These are phyloP conservation scores for Pulveroboletus ravenelii DNA, from an alignment of 768 basidiomycete species.

Conservation along the genomic window DNA sequence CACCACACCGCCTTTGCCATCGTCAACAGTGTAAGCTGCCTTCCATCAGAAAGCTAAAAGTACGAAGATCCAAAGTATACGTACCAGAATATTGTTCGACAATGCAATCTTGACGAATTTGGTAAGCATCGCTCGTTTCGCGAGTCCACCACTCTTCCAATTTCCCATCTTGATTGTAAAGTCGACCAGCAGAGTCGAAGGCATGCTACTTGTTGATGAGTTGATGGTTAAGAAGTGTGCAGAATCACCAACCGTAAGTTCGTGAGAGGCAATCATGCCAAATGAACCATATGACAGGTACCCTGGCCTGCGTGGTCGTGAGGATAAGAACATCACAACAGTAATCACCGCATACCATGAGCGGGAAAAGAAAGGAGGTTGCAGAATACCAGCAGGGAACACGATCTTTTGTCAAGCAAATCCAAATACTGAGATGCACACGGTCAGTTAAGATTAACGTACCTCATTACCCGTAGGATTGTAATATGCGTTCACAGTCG, in stretches of 20 bases:
- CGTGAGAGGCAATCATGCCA: slow-evolving; percentile 88
- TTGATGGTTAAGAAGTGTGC: neutral
- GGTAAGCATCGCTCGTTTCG: slow-evolving; percentile 76
- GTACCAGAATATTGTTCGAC: slow-evolving; percentile 85
- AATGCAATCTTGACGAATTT: slow-evolving; percentile 80
- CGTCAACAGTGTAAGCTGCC: slow-evolving; percentile 74
- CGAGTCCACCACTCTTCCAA: slow-evolving; percentile 94
- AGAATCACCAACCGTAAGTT: slow-evolving; percentile 62
- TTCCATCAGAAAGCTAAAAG: neutral
- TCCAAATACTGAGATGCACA: neutral
- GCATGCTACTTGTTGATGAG: slow-evolving; percentile 54
- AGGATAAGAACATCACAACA: neutral
- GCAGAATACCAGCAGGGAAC: slow-evolving; percentile 94
- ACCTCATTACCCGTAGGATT: slow-evolving; percentile 87
- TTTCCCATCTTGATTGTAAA: slow-evolving; percentile 89
- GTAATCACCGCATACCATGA: slow-evolving; percentile 50
- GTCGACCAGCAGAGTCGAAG: slow-evolving; percentile 83
- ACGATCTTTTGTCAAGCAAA: slow-evolving; percentile 57
- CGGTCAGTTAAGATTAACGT: slow-evolving; percentile 1
- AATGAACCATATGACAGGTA: slow-evolving; percentile 92
- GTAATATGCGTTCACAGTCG: slow-evolving; percentile 85
- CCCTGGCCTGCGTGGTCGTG: slow-evolving; percentile 57
- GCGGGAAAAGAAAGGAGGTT: slow-evolving; percentile 83
- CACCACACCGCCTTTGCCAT: slow-evolving; percentile 78
- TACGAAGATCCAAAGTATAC: slow-evolving; percentile 34